Base-by-base conservation (phyloP, 148 eudicot genomes). In the Agrostemma githago region DNA sequence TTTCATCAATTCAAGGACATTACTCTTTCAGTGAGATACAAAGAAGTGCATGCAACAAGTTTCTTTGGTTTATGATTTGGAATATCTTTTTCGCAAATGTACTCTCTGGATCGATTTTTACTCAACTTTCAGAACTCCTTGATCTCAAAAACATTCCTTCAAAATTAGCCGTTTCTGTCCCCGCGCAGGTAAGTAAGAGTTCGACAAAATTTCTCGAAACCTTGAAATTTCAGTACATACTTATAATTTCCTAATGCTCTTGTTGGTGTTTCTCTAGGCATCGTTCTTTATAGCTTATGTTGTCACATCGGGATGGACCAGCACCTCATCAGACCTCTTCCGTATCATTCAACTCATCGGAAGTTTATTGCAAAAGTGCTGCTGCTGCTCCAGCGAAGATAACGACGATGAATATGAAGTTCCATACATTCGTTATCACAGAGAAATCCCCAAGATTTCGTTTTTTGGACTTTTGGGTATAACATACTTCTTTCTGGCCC, bases 71-170 rank as follows among this genome's bases (percentile, higher is more conserved):
- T 75, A 71, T 83, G 12, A 74, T 88, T 62, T 92, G 97, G 96
- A 92, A 92, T 65, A 66, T 92, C 74, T 92, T 87, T 76, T 92
- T 92, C 8, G 92, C 88, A 11, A 92, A 89, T 70, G 89, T 86
- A 38, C 86, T 92, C 38, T 90, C 96, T 19, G 97, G 97, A 37
- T 87, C 97, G 2, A 63, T 86, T 82, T 68, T 88, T 41, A 87
- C 69, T 71, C 83, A 82, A 76, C 72, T 90, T 62, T 66, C 83
- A 38, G 62, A 82, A 63, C 70, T 90, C 60, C 92, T 87, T 73
- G 89, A 88, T 60, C 83, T 87, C 76, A 84, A 66, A 83, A 81
- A 78, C 53, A 83, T 88, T 81, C 92, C 96, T 51, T 46, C 82
- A 10, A 79, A 70, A 70, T 79, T 90, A 67, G 96, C 92, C 40